These are phyloP conservation scores for Pisolithus orientalis DNA, from an alignment of 768 basidiomycete genomes.

Conservation along the genomic window DNA sequence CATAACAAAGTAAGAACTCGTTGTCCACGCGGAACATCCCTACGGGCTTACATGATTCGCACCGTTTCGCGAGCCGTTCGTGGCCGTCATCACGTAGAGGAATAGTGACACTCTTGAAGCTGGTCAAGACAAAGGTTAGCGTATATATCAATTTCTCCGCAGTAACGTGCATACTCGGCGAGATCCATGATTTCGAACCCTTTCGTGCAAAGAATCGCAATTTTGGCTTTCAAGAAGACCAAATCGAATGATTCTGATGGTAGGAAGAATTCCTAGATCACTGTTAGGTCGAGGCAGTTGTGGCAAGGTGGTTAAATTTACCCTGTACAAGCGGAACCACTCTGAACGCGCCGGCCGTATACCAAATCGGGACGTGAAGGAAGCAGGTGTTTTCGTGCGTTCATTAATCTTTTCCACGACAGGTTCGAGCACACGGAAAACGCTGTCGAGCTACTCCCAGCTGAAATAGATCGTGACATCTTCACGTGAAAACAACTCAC, in stretches of 20 bases:
- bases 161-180: conserved; percentile 56
- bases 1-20: conserved; percentile 86
- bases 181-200: conserved; percentile 99
- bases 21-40: conserved; percentile 90
- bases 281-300: background rate
- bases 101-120: conserved; percentile 85
- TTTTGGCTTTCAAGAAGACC: conserved; percentile 88
- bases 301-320: conserved; percentile 14
- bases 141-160: background rate
- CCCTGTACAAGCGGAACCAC: conserved; percentile 92
- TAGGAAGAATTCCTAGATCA: conserved; percentile 75
- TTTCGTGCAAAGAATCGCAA: conserved; percentile 88
- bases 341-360: conserved; percentile 79
- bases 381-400: conserved; percentile 61
- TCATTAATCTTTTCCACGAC: conserved; percentile 87
- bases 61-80: conserved; percentile 69
- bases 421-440: conserved; percentile 96
- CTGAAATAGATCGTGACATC: conserved; percentile 10
- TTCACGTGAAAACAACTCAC: conserved; percentile 27
- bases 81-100: conserved; percentile 74
- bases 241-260: conserved; percentile 88
- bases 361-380: conserved; percentile 67
- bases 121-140: conserved; percentile 20
- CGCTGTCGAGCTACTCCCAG: conserved; percentile 61
- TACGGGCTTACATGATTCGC: conserved; percentile 74